phyloP scores from a whole-genome alignment of 1,284 basidiomycete genomes.

The Pyrrhoderma noxium region DNA sequence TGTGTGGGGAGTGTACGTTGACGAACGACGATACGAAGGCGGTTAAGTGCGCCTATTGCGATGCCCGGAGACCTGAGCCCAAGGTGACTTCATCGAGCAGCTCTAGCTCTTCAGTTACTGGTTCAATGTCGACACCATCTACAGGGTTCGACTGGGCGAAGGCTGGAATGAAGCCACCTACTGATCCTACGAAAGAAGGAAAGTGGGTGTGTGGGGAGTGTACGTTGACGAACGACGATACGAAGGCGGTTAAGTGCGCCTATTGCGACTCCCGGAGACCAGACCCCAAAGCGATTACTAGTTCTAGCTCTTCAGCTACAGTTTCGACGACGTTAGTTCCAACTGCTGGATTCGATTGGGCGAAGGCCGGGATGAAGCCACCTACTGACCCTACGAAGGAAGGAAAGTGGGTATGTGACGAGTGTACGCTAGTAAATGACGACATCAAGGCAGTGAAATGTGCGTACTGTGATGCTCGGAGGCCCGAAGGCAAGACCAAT shows the following conservation, averaged over 20 bases:
- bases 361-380: conserved; percentile 37
- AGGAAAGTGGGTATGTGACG: conserved; percentile 36
- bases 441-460: conserved; percentile 31
- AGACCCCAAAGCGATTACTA: too few species aligned
- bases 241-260: conserved; percentile 30
- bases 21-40: conserved; percentile 29
- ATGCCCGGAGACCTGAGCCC: conserved; percentile 26
- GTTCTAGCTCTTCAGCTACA: too few species aligned
- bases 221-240: conserved; percentile 32
- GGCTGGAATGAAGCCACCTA: conserved; percentile 39
- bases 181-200: conserved; percentile 24
- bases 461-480: conserved; percentile 34
- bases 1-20: conserved; percentile 36
- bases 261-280: conserved; percentile 31
- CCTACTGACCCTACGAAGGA: conserved; percentile 27
- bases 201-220: conserved; percentile 41
- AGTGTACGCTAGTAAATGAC: conserved; percentile 36
- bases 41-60: conserved; percentile 37
- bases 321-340: too few species aligned
- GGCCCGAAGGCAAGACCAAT: conserved; percentile 18
- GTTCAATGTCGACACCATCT: conserved; percentile 4
- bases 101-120: too few species aligned
- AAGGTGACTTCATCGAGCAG: too few species aligned
- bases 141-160: conserved; percentile 43
- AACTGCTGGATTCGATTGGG: conserved; percentile 42